phyloP scores from a whole-genome alignment of 148 eudicot species.

The Nyssa sinensis region DNA sequence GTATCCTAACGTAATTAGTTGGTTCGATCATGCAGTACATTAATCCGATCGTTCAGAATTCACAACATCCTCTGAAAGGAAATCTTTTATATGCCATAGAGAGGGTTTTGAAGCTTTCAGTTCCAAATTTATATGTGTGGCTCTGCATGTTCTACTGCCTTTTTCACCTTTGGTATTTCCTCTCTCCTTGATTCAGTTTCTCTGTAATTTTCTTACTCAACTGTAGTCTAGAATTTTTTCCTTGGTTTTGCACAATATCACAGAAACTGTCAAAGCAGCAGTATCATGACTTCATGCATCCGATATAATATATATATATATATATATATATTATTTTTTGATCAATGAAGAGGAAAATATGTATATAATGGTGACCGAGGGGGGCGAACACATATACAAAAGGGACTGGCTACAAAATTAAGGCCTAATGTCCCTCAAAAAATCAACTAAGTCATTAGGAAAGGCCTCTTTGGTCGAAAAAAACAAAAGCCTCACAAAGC shows the following conservation, averaged over 20 bases:
- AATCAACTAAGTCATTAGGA: no score
- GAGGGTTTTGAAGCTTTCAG: slow-evolving; percentile 96
- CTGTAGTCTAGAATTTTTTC: neutral
- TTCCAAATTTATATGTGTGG: slow-evolving; percentile 96
- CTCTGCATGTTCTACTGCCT: slow-evolving; percentile 98
- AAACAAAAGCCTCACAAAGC: no score
- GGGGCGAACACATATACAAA: no score
- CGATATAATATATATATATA: neutral
- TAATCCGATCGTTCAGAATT: slow-evolving; percentile 86
- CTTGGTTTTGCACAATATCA: neutral
- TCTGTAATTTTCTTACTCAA: neutral
- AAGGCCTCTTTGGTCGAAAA: no score
- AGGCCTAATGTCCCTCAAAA: no score
- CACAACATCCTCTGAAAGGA: slow-evolving; percentile 94
- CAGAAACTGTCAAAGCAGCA: neutral
- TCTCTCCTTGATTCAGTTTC: slow-evolving; percentile 9
- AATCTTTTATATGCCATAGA: slow-evolving; percentile 86
- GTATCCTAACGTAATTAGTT: slow-evolving; percentile 21
- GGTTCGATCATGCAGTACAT: slow-evolving; percentile 59
- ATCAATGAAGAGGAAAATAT: no score
- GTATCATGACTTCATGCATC: neutral
- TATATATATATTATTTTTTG: no score
- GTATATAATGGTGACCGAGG: no score
- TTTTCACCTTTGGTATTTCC: slow-evolving; percentile 92
- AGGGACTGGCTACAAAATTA: no score